phyloP scores from a whole-genome alignment of 129 eudicot species.

The Lonicera japonica region DNA sequence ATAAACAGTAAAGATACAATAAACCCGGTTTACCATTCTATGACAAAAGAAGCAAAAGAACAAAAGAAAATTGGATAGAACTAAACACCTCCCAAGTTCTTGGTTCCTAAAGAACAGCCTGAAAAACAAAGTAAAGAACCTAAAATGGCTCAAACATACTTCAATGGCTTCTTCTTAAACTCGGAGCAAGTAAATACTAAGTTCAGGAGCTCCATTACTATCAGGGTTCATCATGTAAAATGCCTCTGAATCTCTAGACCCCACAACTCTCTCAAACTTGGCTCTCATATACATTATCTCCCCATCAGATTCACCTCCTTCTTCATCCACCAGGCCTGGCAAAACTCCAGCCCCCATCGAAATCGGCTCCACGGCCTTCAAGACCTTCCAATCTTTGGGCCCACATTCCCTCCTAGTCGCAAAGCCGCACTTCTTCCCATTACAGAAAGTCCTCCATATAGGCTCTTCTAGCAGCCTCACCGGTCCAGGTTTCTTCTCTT shows the following conservation, averaged over 20 bases:
- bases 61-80: slow-evolving; percentile 15
- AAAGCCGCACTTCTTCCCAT: slow-evolving; percentile 72
- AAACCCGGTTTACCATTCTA: slow-evolving; percentile 35
- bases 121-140: slow-evolving; percentile 7
- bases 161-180: slow-evolving; percentile 20
- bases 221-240: slow-evolving; percentile 93
- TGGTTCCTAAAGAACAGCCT: neutral
- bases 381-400: slow-evolving; percentile 51
- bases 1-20: slow-evolving; percentile 31
- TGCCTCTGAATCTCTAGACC: slow-evolving; percentile 81
- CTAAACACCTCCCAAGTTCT: slow-evolving; percentile 13
- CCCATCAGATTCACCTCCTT: slow-evolving; percentile 41
- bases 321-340: slow-evolving; percentile 45
- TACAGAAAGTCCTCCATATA: slow-evolving; percentile 79
- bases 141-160: neutral
- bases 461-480: slow-evolving; percentile 52
- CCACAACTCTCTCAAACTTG: slow-evolving; percentile 80
- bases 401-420: slow-evolving; percentile 64
- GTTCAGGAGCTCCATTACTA: slow-evolving; percentile 83
- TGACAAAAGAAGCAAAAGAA: slow-evolving; percentile 27
- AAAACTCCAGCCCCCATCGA: slow-evolving; percentile 90
- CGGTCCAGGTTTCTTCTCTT: slow-evolving; percentile 29
- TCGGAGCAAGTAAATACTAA: slow-evolving; percentile 82
- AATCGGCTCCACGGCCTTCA: slow-evolving; percentile 75
- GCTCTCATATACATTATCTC: slow-evolving; percentile 93